Conservation (phyloP, 805 yeast species). For the Candida ponderosae region DNA sequence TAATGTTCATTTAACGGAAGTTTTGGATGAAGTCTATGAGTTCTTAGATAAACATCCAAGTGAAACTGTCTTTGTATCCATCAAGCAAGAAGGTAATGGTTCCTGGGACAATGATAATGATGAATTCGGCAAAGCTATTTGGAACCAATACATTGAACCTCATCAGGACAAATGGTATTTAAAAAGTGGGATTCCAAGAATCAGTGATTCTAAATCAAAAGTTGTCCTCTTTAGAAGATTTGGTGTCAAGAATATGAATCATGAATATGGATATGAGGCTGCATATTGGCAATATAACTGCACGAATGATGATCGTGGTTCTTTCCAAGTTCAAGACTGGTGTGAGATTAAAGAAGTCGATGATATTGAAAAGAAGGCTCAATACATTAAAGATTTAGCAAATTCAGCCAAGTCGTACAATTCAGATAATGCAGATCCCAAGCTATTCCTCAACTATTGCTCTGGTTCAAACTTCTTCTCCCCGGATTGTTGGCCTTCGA, state of each 20-base stretch:
- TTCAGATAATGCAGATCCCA: constrained; percentile 35
- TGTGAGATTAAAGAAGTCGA: constrained; percentile 49
- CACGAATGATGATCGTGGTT: constrained; percentile 56
- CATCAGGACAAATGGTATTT: constrained; percentile 54
- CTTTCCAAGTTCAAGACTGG: constrained; percentile 63
- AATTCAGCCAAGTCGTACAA: constrained; percentile 44
- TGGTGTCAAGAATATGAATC: constrained; percentile 44
- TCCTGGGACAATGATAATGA: constrained; percentile 55
- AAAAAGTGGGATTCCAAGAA: constrained; percentile 43
- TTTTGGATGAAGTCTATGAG: constrained; percentile 48
- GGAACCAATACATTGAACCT: constrained; percentile 46
- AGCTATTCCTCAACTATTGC: constrained; percentile 64
- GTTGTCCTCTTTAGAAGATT: constrained; percentile 61
- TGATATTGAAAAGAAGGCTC: constrained; percentile 50
- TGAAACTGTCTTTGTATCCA: constrained; percentile 58
- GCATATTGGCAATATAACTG: constrained; percentile 60
- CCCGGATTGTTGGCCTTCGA: constrained; percentile 67
- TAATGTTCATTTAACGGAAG: constrained; percentile 42
- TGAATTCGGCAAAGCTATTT: constrained; percentile 56
- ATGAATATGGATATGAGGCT: constrained; percentile 59
- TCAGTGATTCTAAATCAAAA: constrained; percentile 63
- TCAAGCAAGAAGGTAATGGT: constrained; percentile 69
- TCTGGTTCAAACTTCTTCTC: constrained; percentile 69
- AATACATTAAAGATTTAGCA: constrained; percentile 48
- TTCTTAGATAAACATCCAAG: constrained; percentile 44